Evolutionary conservation across 2,329 filamentous ascomycete genomes (phyloP), one percentile per base, ranked within the genome.

Genomic region (Lasiodiplodia sp.): DNA sequence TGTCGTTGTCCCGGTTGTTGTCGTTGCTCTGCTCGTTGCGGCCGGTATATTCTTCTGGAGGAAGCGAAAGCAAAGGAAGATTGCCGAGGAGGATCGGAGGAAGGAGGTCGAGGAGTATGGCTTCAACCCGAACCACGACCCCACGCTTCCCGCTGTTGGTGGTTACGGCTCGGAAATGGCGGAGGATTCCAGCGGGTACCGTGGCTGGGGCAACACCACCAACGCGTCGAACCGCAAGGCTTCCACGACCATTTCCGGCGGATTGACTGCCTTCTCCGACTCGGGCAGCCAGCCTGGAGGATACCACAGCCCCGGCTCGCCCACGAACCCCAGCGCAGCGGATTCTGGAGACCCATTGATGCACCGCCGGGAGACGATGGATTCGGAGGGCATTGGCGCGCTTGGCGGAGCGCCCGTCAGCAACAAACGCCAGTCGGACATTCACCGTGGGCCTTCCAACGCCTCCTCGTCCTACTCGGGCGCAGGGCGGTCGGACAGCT

Each of bases 71-170:
- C 90, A 92, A 75, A 89, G 90, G 71, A 96, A 93, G 84, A 88
- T 89, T 71, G 92, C 91, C 16, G 93, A 96, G 76, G 96, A 97
- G 78, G 89, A 94, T 75, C 89, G 96, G 63, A 89, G 94, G 71
- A 97, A 97, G 82, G 96, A 99, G 81, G 94, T 97, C 12, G 95
- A 98, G 79, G 96, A 98, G 77, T 98, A 98, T 78, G 91, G 92
- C 38, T 98, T 94, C 84, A 98, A 98, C 79, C 96, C 96, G n/a
- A 98, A 98, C 81, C 91, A 94, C 70, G 94, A 97, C 77, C 93
- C 94, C 0, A 93, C 92, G 0, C 85, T 97, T 14, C 89, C 89
- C 8, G 84, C 85, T 11, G 83, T 87, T 18, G 83, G 81, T 31
- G 81, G 85, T 65, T 84, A 87, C 82, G 88, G 86, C 66, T 82